Conservation (phyloP, 352 stramenopile species). For the Thalassiosira livingstoniorum region DNA sequence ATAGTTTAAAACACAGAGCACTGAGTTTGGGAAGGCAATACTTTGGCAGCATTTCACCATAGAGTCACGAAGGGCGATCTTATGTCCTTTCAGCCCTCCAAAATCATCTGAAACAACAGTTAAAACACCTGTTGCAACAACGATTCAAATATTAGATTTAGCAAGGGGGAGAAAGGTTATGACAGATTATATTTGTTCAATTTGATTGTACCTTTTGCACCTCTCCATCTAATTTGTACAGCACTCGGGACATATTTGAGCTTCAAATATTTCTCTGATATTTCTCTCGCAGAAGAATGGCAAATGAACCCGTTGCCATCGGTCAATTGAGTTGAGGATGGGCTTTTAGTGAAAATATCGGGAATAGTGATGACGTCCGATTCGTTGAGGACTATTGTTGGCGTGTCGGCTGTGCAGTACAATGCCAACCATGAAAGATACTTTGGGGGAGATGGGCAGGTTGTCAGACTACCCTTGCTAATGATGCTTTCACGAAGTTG, state of each 20-base stretch:
- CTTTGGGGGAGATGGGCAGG: neutral
- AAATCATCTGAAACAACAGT: constrained; percentile 3
- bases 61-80: neutral
- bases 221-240: constrained; percentile 1
- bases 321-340: neutral
- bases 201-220: too few relatives aligned
- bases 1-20: neutral
- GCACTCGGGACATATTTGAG: neutral
- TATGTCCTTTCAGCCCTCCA: neutral
- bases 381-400: neutral
- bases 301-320: constrained; percentile 2
- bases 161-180: too few relatives aligned
- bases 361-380: neutral
- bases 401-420: constrained; percentile 1
- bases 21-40: neutral
- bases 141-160: too few relatives aligned
- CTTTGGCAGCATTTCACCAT: constrained; percentile 1
- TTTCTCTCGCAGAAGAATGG: neutral
- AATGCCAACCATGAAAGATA: constrained; percentile 2
- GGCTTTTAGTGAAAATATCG: neutral
- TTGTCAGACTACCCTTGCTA: neutral
- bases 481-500: neutral
- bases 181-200: too few relatives aligned
- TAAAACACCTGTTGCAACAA: too few relatives aligned
- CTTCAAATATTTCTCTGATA: neutral